phyloP scores from a whole-genome alignment of 2,329 filamentous ascomycete genomes.

The Scedosporium minutisporum region DNA sequence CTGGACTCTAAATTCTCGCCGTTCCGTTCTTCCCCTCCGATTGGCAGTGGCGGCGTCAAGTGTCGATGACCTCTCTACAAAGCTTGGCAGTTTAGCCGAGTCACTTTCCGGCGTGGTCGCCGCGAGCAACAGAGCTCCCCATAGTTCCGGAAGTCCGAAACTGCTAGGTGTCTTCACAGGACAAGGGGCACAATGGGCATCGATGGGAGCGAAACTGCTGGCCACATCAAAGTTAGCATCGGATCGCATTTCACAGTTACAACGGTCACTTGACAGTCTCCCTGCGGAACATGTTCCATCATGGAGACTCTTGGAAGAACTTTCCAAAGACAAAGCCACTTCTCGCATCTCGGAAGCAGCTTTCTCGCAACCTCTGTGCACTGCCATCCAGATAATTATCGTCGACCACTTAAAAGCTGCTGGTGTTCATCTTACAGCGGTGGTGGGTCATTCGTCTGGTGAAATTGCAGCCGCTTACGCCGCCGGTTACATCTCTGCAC shows the following conservation, averaged over 20 bases:
- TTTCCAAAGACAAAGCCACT: conserved; percentile 22
- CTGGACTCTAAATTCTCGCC: conserved; percentile 11
- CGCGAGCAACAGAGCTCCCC: conserved; percentile 26
- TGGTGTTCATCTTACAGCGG: conserved; percentile 26
- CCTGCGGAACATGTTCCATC: conserved; percentile 19
- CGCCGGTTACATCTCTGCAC: conserved; percentile 15
- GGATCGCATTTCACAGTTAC: neutral
- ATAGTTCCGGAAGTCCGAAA: conserved; percentile 6
- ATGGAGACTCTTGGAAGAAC: conserved; percentile 28
- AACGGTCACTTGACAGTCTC: conserved; percentile 8
- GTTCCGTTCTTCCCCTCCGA: conserved; percentile 25
- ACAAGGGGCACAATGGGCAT: conserved; percentile 22
- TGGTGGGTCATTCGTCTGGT: conserved; percentile 37
- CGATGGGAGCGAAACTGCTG: conserved; percentile 21
- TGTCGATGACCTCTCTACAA: conserved; percentile 7
- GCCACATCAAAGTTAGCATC: neutral
- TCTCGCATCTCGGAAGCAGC: conserved; percentile 26
- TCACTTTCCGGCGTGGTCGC: conserved; percentile 21
- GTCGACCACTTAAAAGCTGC: conserved; percentile 32
- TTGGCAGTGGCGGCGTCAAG: conserved; percentile 29
- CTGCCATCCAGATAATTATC: conserved; percentile 37
- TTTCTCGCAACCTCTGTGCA: conserved; percentile 33
- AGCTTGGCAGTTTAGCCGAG: conserved; percentile 25
- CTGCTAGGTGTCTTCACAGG: conserved; percentile 23
- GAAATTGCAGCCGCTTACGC: conserved; percentile 40